phyloP scores from a whole-genome alignment of 805 yeast genomes.

The Wickerhamomyces hampshirensis region DNA sequence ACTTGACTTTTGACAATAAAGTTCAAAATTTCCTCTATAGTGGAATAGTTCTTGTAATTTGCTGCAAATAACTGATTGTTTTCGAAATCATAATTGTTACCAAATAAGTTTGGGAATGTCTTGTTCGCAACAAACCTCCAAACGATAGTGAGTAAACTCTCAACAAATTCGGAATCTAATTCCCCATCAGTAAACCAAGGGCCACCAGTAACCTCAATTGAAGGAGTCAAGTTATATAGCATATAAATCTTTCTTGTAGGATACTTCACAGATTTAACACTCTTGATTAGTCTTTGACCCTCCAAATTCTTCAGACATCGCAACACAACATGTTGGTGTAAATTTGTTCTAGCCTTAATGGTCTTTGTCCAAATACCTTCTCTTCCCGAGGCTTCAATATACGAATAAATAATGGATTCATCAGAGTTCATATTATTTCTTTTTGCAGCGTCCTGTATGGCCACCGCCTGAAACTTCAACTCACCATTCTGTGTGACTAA shows the following conservation, averaged over 20 bases:
- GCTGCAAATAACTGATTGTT: constrained; percentile 44
- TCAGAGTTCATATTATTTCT: constrained; percentile 76
- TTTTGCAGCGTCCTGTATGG: constrained; percentile 68
- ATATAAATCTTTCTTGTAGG: constrained; percentile 96
- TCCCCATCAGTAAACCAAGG: constrained; percentile 99
- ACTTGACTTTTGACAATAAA: constrained; percentile 71
- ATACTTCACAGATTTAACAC: constrained; percentile 83
- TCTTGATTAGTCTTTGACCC: constrained; percentile 75
- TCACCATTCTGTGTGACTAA: constrained; percentile 63
- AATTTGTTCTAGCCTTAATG: constrained; percentile 77
- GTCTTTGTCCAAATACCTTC: constrained; percentile 97
- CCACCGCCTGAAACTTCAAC: constrained; percentile 71
- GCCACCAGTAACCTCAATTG: constrained; percentile 95
- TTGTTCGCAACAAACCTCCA: constrained; percentile 82
- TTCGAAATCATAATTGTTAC: constrained; percentile 24
- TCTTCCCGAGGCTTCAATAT: constrained; percentile 88
- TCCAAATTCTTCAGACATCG: constrained; percentile 80
- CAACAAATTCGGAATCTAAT: constrained; percentile 89
- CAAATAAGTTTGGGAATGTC: constrained; percentile 71
- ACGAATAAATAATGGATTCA: constrained; percentile 85
- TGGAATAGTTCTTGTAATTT: constrained; percentile 58
- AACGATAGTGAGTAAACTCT: constrained; percentile 72
- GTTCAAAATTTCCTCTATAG: constrained; percentile 66
- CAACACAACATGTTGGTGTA: constrained; percentile 87
- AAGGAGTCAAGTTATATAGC: constrained; percentile 90